Base-by-base conservation (phyloP, 345 rosid genomes). In the Rubroshorea leprosula region DNA sequence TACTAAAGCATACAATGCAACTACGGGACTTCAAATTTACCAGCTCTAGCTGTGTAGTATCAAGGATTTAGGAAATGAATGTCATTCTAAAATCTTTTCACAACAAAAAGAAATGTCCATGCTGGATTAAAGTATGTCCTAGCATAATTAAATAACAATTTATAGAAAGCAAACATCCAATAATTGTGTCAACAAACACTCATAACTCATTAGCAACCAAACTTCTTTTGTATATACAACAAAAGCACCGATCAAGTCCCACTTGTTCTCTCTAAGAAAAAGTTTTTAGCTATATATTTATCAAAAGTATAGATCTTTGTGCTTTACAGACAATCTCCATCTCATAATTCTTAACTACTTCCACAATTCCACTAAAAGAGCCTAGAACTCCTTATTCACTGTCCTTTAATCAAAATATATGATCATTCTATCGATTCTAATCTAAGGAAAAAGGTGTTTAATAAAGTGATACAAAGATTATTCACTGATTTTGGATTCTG, bases 211-310 rank as follows among this genome's bases (percentile, higher is more conserved):
- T n/a, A n/a, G n/a, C n/a, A n/a, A n/a, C n/a, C n/a, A 54, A 49
- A 21, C 54, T 53, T 31, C 9, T 49, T 69, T 67, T 46, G n/a
- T n/a, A n/a, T 44, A 70, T 59, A n/a, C n/a, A n/a, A 49, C 23
- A 51, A 61, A 69, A 47, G 48, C 64, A 48, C 70, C n/a, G n/a
- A n/a, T n/a, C n/a, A n/a, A 68, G 75, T 47, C 43, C 71, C 68
- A 39, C 75, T 58, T 20, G 52, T 55, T 59, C 26, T 27, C 60
- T 19, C 14, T 24, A n/a, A n/a, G 38, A 27, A 57, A 18, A 5
- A 16, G 41, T 17, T 53, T 55, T 65, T 24, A 31, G 20, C 51
- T n/a, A n/a, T n/a, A n/a, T 35, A 15, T 49, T 65, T 76, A 65
- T 46, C 60, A 63, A 62, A 52, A 14, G 35, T 24, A 57, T 8